phyloP scores from a whole-genome alignment of 495 filamentous ascomycete genomes.

The Extremus antarcticus region DNA sequence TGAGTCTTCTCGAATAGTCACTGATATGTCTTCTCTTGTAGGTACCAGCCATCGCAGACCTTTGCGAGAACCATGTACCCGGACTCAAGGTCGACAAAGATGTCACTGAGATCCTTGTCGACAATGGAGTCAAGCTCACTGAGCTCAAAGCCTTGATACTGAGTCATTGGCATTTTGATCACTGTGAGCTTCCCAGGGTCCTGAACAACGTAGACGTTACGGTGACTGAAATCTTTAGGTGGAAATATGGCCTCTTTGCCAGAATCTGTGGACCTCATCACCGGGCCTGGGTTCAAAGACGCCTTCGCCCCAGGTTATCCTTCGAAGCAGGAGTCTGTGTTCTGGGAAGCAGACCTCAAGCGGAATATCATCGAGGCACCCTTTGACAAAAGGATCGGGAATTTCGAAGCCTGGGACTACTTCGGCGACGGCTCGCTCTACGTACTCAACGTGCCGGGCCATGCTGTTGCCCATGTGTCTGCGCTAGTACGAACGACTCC shows the following conservation, averaged over 20 bases:
- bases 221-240: constrained; percentile 47
- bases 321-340: constrained; percentile 6
- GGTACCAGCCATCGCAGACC: background rate
- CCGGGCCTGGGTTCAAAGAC: constrained; percentile 47
- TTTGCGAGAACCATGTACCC: constrained; percentile 27
- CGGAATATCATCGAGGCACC: constrained; percentile 7
- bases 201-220: too few species aligned
- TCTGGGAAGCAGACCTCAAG: constrained; percentile 6
- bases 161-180: background rate
- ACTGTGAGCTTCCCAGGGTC: background rate
- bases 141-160: background rate
- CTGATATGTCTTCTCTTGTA: too few species aligned
- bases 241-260: constrained; percentile 46
- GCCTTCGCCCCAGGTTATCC: constrained; percentile 44
- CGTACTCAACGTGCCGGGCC: constrained; percentile 36
- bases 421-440: constrained; percentile 35
- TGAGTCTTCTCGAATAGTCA: background rate
- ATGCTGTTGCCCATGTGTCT: constrained; percentile 35
- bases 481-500: constrained; percentile 47
- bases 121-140: background rate
- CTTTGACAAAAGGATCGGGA: constrained; percentile 26
- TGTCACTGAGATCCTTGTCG: background rate
- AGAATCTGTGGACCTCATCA: constrained; percentile 32
- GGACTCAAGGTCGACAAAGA: constrained; percentile 31
- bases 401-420: constrained; percentile 47